A percentile compares a stretch with the other conserved stretches of the same genome.
phyloP scores from a whole-genome alignment of 179 eudicot genomes.

The Heliamphora pulchella region DNA sequence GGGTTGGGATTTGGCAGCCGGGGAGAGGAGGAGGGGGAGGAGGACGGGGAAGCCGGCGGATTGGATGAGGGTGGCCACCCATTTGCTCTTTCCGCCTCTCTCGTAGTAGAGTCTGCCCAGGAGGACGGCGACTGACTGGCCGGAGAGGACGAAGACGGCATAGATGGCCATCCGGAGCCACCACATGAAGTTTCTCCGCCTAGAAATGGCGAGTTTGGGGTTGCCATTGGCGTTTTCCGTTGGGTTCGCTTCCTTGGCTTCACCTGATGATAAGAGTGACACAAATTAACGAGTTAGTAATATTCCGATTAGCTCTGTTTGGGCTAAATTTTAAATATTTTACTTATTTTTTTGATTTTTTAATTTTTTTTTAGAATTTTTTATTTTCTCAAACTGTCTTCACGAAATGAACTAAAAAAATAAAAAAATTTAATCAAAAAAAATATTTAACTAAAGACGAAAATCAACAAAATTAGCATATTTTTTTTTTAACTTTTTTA shows the following conservation, averaged over 20 bases:
- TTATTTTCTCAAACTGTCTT: too few species aligned
- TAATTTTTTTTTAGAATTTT: too few species aligned
- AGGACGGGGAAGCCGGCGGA: conserved; percentile 50
- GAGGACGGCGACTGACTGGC: conserved; percentile 38
- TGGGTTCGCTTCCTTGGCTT: conserved; percentile 9
- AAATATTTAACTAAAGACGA: too few species aligned
- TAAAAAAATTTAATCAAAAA: too few species aligned
- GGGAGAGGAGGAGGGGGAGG: conserved; percentile 36
- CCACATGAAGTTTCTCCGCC: conserved; percentile 24
- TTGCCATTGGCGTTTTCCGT: conserved; percentile 3
- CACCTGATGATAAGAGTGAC: background rate
- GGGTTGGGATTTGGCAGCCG: conserved; percentile 15
- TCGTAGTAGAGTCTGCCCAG: conserved; percentile 51
- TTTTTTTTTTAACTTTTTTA: too few species aligned
- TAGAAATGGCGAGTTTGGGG: background rate
- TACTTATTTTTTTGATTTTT: too few species aligned
- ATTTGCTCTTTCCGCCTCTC: conserved; percentile 61
- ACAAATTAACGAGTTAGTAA: too few species aligned
- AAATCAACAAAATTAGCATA: too few species aligned
- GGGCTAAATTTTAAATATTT: too few species aligned
- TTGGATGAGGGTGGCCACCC: conserved; percentile 50
- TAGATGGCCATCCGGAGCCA: conserved; percentile 39
- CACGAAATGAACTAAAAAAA: too few species aligned
- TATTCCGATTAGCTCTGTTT: too few species aligned
- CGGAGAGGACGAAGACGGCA: conserved; percentile 33